A percentile compares a stretch with the other conserved stretches of the same genome.
Conservation (phyloP, 352 stramenopile species). For the Phytophthora idaei region DNA sequence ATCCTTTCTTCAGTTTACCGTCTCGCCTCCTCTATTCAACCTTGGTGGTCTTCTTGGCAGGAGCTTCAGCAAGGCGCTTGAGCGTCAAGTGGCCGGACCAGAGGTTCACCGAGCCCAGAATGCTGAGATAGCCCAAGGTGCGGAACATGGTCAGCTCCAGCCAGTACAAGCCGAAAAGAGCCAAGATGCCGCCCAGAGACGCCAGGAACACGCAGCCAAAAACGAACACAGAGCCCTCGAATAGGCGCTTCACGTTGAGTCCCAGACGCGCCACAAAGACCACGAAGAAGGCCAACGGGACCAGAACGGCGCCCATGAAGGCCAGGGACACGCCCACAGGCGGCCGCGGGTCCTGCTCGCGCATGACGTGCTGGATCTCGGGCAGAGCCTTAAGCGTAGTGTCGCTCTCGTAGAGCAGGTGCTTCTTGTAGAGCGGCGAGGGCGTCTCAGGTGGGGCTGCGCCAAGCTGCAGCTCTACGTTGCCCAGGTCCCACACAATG, state of each 20-base stretch:
- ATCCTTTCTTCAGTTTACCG: conserved; percentile 4
- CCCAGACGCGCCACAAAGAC: conserved; percentile 62
- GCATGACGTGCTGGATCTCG: conserved; percentile 90
- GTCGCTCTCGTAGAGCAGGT: conserved; percentile 87
- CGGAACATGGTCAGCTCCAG: conserved; percentile 90
- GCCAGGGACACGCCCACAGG: conserved; percentile 68
- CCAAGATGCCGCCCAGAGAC: conserved; percentile 75
- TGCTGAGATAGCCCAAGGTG: conserved; percentile 74
- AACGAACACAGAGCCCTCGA: conserved; percentile 63
- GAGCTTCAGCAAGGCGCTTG: conserved; percentile 64
- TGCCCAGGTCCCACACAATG: conserved; percentile 74
- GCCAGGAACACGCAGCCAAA: conserved; percentile 77
- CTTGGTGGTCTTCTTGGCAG: conserved; percentile 58
- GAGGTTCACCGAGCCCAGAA: conserved; percentile 62
- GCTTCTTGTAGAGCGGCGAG: conserved; percentile 88
- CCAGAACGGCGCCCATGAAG: conserved; percentile 68
- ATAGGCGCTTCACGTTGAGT: conserved; percentile 75
- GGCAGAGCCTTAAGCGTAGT: conserved; percentile 85
- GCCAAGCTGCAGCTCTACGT: conserved; percentile 70
- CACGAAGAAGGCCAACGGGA: conserved; percentile 65
- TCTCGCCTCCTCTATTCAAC: conserved; percentile 45
- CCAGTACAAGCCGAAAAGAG: conserved; percentile 88
- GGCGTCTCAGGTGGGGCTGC: conserved; percentile 59
- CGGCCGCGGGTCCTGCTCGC: conserved; percentile 69
- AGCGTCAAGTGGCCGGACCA: conserved; percentile 80